Base-by-base conservation (phyloP, 495 filamentous ascomycete species). In the Xylaria telfairii region DNA sequence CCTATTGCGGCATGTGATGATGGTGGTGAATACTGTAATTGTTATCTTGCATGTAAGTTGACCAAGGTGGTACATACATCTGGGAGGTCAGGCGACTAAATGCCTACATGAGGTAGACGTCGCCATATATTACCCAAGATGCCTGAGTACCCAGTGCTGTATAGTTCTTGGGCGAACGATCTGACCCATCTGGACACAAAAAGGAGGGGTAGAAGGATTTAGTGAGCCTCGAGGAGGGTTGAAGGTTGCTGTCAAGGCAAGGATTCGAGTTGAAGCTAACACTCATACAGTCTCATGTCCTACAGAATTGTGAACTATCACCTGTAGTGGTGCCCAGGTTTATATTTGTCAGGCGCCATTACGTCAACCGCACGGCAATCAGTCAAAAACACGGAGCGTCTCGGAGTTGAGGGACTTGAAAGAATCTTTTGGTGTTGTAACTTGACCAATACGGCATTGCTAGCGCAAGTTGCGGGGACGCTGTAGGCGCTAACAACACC, bases 261-360 rank as follows among this genome's bases (percentile, higher is more conserved):
- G 7, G 8, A 44, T 42, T 42, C 1, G 51, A 54, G 12, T 54
- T 30, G 10, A 30, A 54, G 37, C 10, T 26, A n/a, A n/a, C 3
- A 12, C 57, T 61, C 15, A 61, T 62, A 37, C 59, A 62, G 59
- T 21, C 57, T 62, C 32, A 42, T 44, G 59, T 41, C 37, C 3
- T 62, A 24, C 37, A 62, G 9, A 26, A 44, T 24, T 13, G 21
- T 12, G 34, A 42, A 62, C 59, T 62, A 34, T 28, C 37, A 7
- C n/a, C 21, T 39, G 37, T 26, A 8, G n/a, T 32, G 47, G 10
- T 51, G 13, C 51, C 51, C 26, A 54, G 51, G 51, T 30, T 54
- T 6, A 17, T 30, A 26, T 12, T 9, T 30, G 51, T 30, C 26
- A 54, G 51, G 51, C 51, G 17, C 8, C 51, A 17, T 54, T 1